These are phyloP conservation scores for Pisolithus sp. DNA, from an alignment of 768 basidiomycete genomes.

Conservation along the genomic window DNA sequence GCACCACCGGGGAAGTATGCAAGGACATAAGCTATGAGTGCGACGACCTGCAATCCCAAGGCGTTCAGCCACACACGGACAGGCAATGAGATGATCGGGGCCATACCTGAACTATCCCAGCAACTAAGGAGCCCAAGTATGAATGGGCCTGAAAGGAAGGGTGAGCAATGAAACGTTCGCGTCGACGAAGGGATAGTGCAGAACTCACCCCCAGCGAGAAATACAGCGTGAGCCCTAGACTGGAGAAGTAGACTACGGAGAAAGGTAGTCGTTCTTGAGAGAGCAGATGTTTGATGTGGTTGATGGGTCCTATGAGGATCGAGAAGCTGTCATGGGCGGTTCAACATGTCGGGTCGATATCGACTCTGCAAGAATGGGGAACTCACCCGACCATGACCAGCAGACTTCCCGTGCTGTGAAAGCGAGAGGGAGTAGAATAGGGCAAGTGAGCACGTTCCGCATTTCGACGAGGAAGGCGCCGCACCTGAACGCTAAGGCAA, in stretches of 20 bases:
- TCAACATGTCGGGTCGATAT: background rate
- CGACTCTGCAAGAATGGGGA: background rate
- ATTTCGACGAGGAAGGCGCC: background rate
- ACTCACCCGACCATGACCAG: slow-evolving; percentile 94
- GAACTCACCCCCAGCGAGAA: slow-evolving; percentile 78
- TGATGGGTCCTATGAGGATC: slow-evolving; percentile 83
- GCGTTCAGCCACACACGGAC: background rate
- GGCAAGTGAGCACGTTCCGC: background rate
- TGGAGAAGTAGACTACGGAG: slow-evolving; percentile 73
- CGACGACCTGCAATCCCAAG: slow-evolving; percentile 47
- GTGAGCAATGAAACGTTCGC: background rate
- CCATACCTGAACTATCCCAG: slow-evolving; percentile 72
- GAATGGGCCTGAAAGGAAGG: slow-evolving; percentile 57
- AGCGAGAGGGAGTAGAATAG: background rate
- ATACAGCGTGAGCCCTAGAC: slow-evolving; percentile 82
- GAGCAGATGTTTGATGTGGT: slow-evolving; percentile 83
- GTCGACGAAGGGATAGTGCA: background rate
- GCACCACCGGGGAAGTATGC: slow-evolving; percentile 94
- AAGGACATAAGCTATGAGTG: slow-evolving; percentile 82
- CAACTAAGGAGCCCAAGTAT: slow-evolving; percentile 79
- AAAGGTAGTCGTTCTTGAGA: slow-evolving; percentile 83
- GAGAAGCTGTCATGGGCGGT: slow-evolving; percentile 49
- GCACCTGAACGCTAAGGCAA: slow-evolving; percentile 82
- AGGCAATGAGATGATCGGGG: background rate
- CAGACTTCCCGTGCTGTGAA: slow-evolving; percentile 69